These are phyloP conservation scores for Pestalotiopsis sp. DNA, from an alignment of 2,329 filamentous ascomycete genomes.

Conservation along the genomic window DNA sequence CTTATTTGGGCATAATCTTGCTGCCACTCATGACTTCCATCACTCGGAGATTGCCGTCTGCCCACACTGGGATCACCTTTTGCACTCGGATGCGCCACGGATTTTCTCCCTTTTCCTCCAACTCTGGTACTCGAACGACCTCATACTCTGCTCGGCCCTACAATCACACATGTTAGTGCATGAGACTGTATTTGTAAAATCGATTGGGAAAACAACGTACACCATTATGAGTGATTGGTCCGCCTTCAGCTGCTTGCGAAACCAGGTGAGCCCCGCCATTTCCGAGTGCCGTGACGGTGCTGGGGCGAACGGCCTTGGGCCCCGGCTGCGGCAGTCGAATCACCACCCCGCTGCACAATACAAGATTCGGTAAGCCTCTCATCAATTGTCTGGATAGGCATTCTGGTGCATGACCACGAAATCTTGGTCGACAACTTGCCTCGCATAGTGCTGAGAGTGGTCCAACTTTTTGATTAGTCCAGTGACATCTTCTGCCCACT, in stretches of 20 bases:
- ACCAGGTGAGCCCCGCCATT: constrained; percentile 28
- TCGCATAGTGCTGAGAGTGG: constrained; percentile 1
- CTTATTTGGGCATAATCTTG: background rate
- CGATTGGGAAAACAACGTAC: constrained; percentile 17
- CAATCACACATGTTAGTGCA: background rate
- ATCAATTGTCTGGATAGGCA: background rate
- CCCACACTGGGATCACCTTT: constrained; percentile 25
- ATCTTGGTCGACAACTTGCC: background rate
- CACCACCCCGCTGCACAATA: background rate
- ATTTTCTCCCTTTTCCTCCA: constrained; percentile 31
- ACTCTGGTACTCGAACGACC: constrained; percentile 25
- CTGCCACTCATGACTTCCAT: constrained; percentile 15
- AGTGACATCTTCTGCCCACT: constrained; percentile 23
- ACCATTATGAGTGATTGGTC: constrained; percentile 31
- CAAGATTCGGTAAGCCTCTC: background rate
- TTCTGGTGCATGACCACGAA: too few relatives aligned
- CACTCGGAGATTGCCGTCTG: constrained; percentile 26
- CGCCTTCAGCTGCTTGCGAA: constrained; percentile 21
- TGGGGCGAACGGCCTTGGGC: constrained; percentile 18
- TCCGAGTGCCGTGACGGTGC: constrained; percentile 22
- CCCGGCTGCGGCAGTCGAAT: background rate
- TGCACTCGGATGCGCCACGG: constrained; percentile 33
- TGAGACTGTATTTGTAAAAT: constrained; percentile 1
- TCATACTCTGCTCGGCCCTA: constrained; percentile 30
- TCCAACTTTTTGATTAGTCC: constrained; percentile 22